A percentile compares a stretch with the other conserved stretches of the same genome.
phyloP scores from a whole-genome alignment of 164 flowering plant genomes.

The Santalum album region DNA sequence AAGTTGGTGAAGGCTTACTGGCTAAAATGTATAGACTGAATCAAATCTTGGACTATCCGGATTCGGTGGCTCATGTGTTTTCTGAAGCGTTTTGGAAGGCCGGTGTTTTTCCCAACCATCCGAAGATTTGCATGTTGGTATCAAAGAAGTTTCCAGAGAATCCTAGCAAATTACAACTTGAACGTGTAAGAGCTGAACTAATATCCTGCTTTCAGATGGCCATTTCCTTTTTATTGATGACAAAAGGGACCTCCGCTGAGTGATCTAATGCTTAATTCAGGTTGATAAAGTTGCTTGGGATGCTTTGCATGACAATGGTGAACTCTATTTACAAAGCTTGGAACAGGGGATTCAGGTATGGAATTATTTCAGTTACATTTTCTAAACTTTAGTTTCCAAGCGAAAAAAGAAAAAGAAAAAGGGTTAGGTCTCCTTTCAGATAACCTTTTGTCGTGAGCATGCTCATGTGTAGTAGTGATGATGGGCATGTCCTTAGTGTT shows the following conservation, averaged over 20 bases:
- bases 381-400: too few species aligned
- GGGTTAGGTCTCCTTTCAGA: too few species aligned
- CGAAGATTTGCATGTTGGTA: conserved; percentile 59
- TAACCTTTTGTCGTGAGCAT: too few species aligned
- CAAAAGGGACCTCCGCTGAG: neutral
- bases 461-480: too few species aligned
- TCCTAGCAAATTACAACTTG: conserved; percentile 77
- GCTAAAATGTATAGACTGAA: conserved; percentile 84
- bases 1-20: conserved; percentile 81
- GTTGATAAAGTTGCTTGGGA: conserved; percentile 80
- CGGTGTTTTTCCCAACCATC: conserved; percentile 76
- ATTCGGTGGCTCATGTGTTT: conserved; percentile 47
- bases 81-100: conserved; percentile 91
- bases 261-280: conserved; percentile 25
- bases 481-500: too few species aligned
- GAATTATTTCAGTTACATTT: too few species aligned
- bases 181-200: conserved; percentile 48
- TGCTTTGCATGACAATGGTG: conserved; percentile 67
- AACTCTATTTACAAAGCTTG: conserved; percentile 70
- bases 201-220: neutral
- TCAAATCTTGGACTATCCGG: conserved; percentile 82
- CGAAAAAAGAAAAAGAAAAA: too few species aligned
- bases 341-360: conserved; percentile 90
- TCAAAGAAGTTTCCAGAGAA: conserved; percentile 94
- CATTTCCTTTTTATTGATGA: neutral